Conservation (phyloP, 2,329 filamentous ascomycete genomes). For the Venturia nashicola region DNA sequence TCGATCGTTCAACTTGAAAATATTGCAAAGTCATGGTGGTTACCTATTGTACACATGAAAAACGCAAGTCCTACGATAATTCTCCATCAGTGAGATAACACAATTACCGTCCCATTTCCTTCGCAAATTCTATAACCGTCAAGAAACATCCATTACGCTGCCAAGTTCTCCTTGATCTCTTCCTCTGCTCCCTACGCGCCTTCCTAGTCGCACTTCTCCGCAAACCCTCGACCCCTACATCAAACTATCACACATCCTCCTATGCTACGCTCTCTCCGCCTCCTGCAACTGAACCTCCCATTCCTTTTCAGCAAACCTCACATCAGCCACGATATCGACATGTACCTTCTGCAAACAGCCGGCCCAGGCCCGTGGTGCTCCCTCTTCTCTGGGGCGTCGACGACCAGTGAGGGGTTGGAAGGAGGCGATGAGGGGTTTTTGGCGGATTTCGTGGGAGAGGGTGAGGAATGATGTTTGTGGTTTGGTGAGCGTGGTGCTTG, state of each 20-base stretch:
- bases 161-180: no score
- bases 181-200: no score
- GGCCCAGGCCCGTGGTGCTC: not conserved
- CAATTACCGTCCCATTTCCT: no score
- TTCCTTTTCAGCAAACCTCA: not conserved
- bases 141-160: no score
- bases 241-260: not conserved
- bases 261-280: not conserved
- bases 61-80: no score
- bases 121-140: no score
- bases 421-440: not conserved
- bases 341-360: not conserved
- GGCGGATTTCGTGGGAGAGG: not conserved
- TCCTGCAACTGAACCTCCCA: not conserved
- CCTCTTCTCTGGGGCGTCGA: not conserved
- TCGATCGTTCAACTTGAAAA: not conserved
- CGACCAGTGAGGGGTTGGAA: not conserved
- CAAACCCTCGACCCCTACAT: not conserved
- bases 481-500: not conserved
- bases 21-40: not conserved
- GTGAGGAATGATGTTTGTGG: not conserved
- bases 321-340: not conserved
- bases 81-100: no score
- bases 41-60: not conserved
- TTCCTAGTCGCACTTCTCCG: no score